phyloP scores from a whole-genome alignment of 2,329 filamentous ascomycete genomes.

The Metarhizium rileyi region DNA sequence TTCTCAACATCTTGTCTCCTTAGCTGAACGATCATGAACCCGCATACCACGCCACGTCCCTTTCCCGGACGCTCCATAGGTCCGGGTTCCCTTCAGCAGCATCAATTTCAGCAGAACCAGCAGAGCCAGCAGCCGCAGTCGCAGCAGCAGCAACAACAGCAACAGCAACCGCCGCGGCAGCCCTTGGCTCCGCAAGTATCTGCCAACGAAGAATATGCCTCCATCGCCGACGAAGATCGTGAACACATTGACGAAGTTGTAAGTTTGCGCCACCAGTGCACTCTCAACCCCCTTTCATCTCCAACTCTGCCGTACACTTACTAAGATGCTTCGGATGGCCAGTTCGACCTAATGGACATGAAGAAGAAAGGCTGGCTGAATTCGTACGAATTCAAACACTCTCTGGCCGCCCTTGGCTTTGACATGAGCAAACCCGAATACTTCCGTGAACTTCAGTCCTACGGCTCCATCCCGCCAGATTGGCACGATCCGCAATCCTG shows the following conservation, averaged over 20 bases:
- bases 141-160: conserved; percentile 10
- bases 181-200: conserved; percentile 25
- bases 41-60: conserved; percentile 27
- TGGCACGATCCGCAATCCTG: conserved; percentile 37
- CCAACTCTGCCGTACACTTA: background rate
- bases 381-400: conserved; percentile 97
- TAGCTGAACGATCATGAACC: conserved; percentile 20
- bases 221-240: conserved; percentile 74
- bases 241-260: conserved; percentile 93
- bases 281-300: background rate
- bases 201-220: conserved; percentile 28
- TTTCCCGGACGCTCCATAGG: conserved; percentile 26
- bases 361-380: conserved; percentile 92
- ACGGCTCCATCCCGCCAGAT: conserved; percentile 62
- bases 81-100: conserved; percentile 20
- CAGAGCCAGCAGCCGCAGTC: conserved; percentile 4
- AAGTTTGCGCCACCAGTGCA: conserved; percentile 27
- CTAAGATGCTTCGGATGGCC: conserved; percentile 11
- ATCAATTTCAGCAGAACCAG: conserved; percentile 18
- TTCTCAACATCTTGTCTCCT: background rate
- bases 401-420: conserved; percentile 90
- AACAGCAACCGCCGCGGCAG: conserved; percentile 14
- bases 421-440: conserved; percentile 82
- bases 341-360: conserved; percentile 94
- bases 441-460: conserved; percentile 67